Evolutionary conservation across 257 asterid genomes (phyloP).

Genomic region (Solanum dulcamara): DNA sequence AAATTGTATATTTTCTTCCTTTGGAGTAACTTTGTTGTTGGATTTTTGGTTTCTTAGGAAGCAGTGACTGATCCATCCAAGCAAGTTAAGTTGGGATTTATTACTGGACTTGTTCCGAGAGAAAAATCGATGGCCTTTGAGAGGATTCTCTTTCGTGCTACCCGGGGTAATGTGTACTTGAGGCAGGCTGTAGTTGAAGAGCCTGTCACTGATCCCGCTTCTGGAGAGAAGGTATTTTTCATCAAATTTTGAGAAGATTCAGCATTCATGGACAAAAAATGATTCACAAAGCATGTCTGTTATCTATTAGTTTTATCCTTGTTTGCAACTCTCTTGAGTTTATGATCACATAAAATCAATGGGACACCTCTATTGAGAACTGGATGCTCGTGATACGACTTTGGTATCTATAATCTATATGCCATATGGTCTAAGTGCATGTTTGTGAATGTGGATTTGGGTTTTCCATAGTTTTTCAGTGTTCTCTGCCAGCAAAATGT

Average conservation of each 20-base stretch:
- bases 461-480: background rate
- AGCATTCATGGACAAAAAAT: background rate
- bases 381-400: background rate
- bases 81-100: conserved; percentile 88
- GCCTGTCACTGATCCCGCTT: conserved; percentile 73
- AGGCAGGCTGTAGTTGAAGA: conserved; percentile 77
- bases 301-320: background rate
- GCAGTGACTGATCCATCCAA: conserved; percentile 57
- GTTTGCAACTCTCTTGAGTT: background rate
- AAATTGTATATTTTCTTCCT: background rate
- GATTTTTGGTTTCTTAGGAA: conserved; percentile 33
- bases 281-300: background rate
- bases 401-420: background rate
- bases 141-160: conserved; percentile 95
- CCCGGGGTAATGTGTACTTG: conserved; percentile 93
- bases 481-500: background rate
- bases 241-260: background rate
- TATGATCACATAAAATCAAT: background rate
- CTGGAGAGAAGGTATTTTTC: conserved; percentile 79
- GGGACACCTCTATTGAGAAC: background rate
- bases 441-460: background rate
- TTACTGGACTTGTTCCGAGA: conserved; percentile 90
- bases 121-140: conserved; percentile 88
- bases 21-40: background rate
- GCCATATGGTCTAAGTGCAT: background rate